phyloP scores from a whole-genome alignment of 1,284 basidiomycete genomes.

The Clitocybe nebularis region DNA sequence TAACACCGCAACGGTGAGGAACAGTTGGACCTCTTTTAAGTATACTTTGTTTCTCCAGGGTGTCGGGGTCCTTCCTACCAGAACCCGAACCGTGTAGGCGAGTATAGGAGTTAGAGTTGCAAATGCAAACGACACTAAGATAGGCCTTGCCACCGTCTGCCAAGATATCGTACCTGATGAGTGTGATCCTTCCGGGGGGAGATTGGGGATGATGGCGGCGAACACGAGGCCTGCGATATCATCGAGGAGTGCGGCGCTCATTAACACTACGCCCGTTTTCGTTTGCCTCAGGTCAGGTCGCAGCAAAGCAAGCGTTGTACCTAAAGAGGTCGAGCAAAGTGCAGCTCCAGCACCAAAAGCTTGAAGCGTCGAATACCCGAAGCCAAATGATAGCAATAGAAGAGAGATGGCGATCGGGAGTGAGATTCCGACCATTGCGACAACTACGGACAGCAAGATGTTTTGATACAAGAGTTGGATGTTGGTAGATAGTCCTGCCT shows the following conservation, averaged over 20 bases:
- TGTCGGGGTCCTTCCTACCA: slow-evolving; percentile 1
- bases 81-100: slow-evolving; percentile 14
- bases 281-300: slow-evolving; percentile 29
- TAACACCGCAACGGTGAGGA: slow-evolving; percentile 22
- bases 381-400: slow-evolving; percentile 29
- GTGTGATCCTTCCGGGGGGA: slow-evolving; percentile 19
- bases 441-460: slow-evolving; percentile 26
- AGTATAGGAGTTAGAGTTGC: slow-evolving; percentile 23
- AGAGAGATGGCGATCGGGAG: slow-evolving; percentile 34
- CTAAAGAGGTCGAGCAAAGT: slow-evolving; percentile 36
- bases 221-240: slow-evolving; percentile 36
- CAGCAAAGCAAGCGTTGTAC: slow-evolving; percentile 34
- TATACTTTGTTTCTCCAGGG: slow-evolving; percentile 8
- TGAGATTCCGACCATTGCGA: slow-evolving; percentile 32
- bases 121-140: slow-evolving; percentile 35
- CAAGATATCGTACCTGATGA: slow-evolving; percentile 20
- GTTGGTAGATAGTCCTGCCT: slow-evolving; percentile 32
- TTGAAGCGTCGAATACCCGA: slow-evolving; percentile 26
- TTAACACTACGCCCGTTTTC: slow-evolving; percentile 29
- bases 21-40: slow-evolving; percentile 19
- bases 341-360: slow-evolving; percentile 36
- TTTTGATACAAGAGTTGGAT: slow-evolving; percentile 28
- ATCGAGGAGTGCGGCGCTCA: slow-evolving; percentile 36
- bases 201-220: slow-evolving; percentile 31
- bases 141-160: slow-evolving; percentile 31